Conservation (phyloP, 73 alveolate species). For the Paramecium biaurelia region DNA sequence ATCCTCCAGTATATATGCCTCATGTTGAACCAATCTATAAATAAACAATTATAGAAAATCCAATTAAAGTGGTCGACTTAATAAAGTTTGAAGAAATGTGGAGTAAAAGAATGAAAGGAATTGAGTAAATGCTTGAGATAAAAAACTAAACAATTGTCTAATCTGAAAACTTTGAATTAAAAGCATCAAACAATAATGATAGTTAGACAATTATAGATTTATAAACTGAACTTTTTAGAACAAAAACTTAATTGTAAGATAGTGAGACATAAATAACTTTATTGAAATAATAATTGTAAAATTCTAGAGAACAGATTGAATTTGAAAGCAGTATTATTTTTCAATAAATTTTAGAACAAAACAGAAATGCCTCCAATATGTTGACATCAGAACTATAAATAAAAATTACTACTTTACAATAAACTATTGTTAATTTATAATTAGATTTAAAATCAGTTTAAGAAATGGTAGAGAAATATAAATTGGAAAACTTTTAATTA, state of each 20-base stretch:
- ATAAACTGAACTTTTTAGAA: neutral
- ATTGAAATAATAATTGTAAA: neutral
- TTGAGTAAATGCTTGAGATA: neutral
- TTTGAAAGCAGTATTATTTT: neutral
- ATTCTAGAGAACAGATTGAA: neutral
- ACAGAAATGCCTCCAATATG: neutral
- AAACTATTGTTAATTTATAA: neutral
- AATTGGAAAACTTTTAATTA: neutral
- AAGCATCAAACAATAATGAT: neutral
- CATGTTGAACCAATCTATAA: neutral
- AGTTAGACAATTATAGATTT: neutral
- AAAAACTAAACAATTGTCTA: neutral
- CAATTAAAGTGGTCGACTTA: neutral
- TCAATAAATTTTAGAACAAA: neutral
- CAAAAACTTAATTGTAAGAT: neutral
- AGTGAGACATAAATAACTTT: neutral
- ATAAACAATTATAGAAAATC: neutral
- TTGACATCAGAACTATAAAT: neutral
- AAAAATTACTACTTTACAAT: neutral
- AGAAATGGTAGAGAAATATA: neutral
- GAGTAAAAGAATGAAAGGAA: neutral
- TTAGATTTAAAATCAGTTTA: neutral
- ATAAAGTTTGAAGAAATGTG: neutral
- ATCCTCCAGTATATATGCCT: neutral
- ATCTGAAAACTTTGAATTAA: neutral